Percentiles rank a stretch among this genome's conserved stretches.
Evolutionary conservation across 805 yeast genomes (phyloP).

Genomic region (Candida ipomoeae): DNA sequence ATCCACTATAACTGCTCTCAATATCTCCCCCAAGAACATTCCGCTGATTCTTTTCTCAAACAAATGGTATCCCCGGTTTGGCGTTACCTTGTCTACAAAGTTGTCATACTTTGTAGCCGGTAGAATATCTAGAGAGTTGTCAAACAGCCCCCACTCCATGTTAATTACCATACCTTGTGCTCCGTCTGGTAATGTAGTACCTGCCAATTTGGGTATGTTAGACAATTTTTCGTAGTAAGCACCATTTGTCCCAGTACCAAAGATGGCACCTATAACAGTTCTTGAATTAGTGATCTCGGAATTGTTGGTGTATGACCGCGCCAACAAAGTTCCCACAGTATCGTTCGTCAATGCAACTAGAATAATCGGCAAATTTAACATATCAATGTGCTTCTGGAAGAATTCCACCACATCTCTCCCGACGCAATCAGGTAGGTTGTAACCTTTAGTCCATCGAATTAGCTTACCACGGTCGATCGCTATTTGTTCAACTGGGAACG

Average conservation of each 20-base stretch:
- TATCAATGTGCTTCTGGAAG: slow-evolving; percentile 67
- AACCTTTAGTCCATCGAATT: slow-evolving; percentile 96
- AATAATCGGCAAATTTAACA: slow-evolving; percentile 53
- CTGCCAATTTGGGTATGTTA: slow-evolving; percentile 68
- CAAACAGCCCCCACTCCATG: slow-evolving; percentile 98
- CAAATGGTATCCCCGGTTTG: slow-evolving; percentile 84
- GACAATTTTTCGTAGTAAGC: slow-evolving; percentile 80
- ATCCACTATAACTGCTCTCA: slow-evolving; percentile 70
- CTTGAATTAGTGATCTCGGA: slow-evolving; percentile 61
- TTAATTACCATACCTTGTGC: slow-evolving; percentile 71
- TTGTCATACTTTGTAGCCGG: slow-evolving; percentile 79
- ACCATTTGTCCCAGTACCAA: slow-evolving; percentile 98
- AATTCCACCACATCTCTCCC: slow-evolving; percentile 76
- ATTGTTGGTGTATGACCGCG: slow-evolving; percentile 76
- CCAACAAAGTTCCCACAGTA: slow-evolving; percentile 89
- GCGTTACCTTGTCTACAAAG: slow-evolving; percentile 63
- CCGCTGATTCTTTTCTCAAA: slow-evolving; percentile 92
- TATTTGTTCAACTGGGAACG: slow-evolving; percentile 88
- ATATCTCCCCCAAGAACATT: slow-evolving; percentile 87
- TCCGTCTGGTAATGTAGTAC: slow-evolving; percentile 27
- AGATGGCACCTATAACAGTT: slow-evolving; percentile 83
- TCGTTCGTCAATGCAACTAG: slow-evolving; percentile 93
- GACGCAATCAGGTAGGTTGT: slow-evolving; percentile 77
- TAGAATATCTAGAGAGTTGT: slow-evolving; percentile 68
- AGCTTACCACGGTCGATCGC: slow-evolving; percentile 75